Percentiles rank a stretch among this genome's conserved stretches.
Conservation (phyloP, 2,329 filamentous ascomycete species). For the Fusarium sp. region DNA sequence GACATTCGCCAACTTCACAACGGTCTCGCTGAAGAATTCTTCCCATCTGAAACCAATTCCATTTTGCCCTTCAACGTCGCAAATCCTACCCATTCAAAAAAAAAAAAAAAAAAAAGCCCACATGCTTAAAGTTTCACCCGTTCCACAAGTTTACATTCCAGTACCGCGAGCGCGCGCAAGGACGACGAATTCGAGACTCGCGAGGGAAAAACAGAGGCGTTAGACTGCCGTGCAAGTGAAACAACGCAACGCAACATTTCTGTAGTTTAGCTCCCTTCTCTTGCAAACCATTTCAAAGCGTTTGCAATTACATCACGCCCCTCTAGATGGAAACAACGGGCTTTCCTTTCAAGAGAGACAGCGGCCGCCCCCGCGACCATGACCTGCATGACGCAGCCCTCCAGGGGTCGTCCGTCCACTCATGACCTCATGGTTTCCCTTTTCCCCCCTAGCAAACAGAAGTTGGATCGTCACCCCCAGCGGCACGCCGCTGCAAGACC, state of each 20-base stretch:
- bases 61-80: constrained; percentile 7
- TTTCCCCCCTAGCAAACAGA: not conserved
- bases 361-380: constrained; percentile 14
- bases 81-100: constrained; percentile 1
- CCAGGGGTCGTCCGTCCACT: constrained; percentile 32
- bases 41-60: constrained; percentile 29
- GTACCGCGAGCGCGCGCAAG: not conserved
- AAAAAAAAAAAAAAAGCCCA: not conserved
- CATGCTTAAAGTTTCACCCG: constrained; percentile 26
- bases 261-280: not conserved
- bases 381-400: constrained; percentile 41
- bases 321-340: not conserved
- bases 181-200: not conserved
- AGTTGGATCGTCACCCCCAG: constrained; percentile 24
- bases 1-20: not conserved
- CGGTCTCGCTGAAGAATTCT: not conserved
- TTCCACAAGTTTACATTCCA: constrained; percentile 20
- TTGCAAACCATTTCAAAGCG: not conserved
- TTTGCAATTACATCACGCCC: constrained; percentile 19
- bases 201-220: not conserved
- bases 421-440: constrained; percentile 40
- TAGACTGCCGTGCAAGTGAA: constrained; percentile 17
- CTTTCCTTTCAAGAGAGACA: constrained; percentile 1
- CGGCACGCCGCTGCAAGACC: constrained; percentile 13
- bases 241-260: constrained; percentile 3